Conservation (phyloP, 108 stramenopile species). For the Cyclotella choctawhatcheeana region DNA sequence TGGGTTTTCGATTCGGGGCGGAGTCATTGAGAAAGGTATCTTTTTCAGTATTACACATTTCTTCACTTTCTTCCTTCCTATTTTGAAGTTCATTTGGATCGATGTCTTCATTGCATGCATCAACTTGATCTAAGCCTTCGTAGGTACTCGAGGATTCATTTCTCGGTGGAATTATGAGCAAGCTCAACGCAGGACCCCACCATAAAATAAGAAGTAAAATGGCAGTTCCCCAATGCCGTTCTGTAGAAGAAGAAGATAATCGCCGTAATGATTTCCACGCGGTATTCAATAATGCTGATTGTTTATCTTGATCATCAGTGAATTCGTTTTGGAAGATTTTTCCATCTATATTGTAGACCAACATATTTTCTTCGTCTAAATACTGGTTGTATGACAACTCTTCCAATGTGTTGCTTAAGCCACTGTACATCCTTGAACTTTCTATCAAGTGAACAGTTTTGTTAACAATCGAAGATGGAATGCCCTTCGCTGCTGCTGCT, state of each 20-base stretch:
- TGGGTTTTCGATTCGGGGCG: background rate
- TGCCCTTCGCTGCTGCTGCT: background rate
- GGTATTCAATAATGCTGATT: background rate
- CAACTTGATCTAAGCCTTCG: slow-evolving; percentile 22
- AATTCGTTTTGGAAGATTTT: too few relatives aligned
- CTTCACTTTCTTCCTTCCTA: slow-evolving; percentile 13
- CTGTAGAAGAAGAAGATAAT: slow-evolving; percentile 26
- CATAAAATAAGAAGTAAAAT: slow-evolving; percentile 63
- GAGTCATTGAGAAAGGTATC: slow-evolving; percentile 32
- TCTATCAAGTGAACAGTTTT: background rate
- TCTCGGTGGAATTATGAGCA: slow-evolving; percentile 56
- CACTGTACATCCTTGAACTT: background rate
- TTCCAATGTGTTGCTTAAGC: background rate
- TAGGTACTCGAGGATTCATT: slow-evolving; percentile 30
- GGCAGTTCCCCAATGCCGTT: slow-evolving; percentile 57
- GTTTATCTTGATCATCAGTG: background rate
- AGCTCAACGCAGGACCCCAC: slow-evolving; percentile 66
- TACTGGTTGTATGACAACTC: background rate
- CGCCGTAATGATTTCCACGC: slow-evolving; percentile 11
- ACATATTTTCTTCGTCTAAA: background rate
- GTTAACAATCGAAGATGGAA: slow-evolving; percentile 3
- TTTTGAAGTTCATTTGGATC: background rate
- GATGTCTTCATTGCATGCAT: slow-evolving; percentile 26
- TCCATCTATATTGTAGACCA: background rate
- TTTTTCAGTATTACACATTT: slow-evolving; percentile 19